Evolutionary conservation across 2,329 filamentous ascomycete genomes (phyloP).

Genomic region (Amylocarpus encephaloides): DNA sequence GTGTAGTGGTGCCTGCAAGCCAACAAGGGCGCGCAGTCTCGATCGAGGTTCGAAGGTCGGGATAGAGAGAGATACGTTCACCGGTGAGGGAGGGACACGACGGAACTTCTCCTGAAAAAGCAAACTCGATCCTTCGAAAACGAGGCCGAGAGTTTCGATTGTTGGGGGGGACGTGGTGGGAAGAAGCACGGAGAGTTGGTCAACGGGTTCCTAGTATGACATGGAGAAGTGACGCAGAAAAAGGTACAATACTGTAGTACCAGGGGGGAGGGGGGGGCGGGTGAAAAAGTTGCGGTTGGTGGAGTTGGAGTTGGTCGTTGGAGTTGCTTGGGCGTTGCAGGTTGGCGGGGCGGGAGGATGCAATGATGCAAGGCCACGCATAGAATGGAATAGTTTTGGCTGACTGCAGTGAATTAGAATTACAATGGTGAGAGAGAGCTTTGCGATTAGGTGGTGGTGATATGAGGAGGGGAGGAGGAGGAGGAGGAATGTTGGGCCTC

Average conservation of each 20-base stretch:
- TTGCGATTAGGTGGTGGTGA: not conserved
- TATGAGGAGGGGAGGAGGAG: conserved; percentile 15
- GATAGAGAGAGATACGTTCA: not conserved
- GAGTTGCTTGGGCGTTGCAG: not conserved
- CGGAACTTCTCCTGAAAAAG: no score
- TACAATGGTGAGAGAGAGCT: not conserved
- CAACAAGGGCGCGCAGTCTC: conserved; percentile 1
- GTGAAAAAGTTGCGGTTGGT: conserved; percentile 18
- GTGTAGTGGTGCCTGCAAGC: conserved; percentile 2
- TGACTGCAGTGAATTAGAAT: conserved; percentile 6
- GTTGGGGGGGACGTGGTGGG: no score
- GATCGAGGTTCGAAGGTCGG: not conserved
- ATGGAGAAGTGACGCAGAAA: conserved; percentile 21
- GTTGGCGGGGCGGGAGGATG: not conserved
- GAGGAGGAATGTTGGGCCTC: no score
- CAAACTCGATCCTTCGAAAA: not conserved
- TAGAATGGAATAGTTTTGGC: not conserved
- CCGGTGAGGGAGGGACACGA: not conserved
- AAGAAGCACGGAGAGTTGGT: not conserved
- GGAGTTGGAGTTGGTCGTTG: conserved; percentile 8
- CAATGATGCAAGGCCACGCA: no score
- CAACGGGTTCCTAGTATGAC: conserved; percentile 13
- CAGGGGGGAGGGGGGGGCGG: no score
- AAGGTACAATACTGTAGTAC: no score
- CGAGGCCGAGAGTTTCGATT: not conserved